Conservation (phyloP, 176 grass and related monocot species). For the Carex scoparia region DNA sequence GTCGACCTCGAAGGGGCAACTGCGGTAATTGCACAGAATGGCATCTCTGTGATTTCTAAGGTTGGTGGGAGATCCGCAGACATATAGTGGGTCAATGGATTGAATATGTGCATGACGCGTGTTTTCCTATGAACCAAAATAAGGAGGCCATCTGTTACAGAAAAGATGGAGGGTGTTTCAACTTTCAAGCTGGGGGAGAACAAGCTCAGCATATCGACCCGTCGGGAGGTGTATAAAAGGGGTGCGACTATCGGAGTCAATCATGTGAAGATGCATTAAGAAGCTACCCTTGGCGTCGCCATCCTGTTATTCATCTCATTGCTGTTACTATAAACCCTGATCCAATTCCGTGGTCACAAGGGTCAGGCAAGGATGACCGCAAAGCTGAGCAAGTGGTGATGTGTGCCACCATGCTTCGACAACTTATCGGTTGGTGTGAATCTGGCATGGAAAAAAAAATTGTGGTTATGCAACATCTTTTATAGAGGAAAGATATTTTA, state of each 20-base stretch:
- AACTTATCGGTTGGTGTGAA: too few relatives aligned
- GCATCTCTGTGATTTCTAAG: too few relatives aligned
- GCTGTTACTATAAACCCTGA: not conserved
- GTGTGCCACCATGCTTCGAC: too few relatives aligned
- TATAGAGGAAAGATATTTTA: too few relatives aligned
- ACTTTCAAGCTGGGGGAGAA: not conserved
- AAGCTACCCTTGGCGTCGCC: too few relatives aligned
- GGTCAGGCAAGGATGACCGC: too few relatives aligned
- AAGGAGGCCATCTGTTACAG: not conserved
- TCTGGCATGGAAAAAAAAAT: too few relatives aligned
- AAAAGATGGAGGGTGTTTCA: not conserved
- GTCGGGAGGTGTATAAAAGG: not conserved
- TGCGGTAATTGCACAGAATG: too few relatives aligned
- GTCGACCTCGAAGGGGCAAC: not conserved
- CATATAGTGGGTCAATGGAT: slow-evolving; percentile 23
- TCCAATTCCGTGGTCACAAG: too few relatives aligned
- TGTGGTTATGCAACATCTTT: too few relatives aligned
- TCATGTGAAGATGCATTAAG: too few relatives aligned
- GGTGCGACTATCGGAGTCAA: not conserved
- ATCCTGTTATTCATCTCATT: not conserved
- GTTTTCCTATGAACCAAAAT: slow-evolving; percentile 1
- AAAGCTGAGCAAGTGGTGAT: too few relatives aligned
- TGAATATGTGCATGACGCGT: not conserved
- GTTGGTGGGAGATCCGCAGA: slow-evolving; percentile 15
- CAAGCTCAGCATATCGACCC: not conserved